Conservation (phyloP, 441 rosid genomes). For the Macaranga tanarius region DNA sequence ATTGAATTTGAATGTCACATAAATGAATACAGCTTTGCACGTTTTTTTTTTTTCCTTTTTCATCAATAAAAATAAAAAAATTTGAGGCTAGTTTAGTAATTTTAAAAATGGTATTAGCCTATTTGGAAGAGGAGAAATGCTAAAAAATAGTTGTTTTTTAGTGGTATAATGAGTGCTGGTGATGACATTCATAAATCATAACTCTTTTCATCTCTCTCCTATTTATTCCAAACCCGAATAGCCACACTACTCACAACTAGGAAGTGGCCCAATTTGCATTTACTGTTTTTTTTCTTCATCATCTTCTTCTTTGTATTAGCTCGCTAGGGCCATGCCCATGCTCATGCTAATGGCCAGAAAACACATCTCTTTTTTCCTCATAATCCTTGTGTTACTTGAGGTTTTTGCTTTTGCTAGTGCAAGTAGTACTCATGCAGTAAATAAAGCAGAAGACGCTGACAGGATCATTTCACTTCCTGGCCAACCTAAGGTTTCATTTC, state of each 20-base stretch:
- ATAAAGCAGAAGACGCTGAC: slow-evolving; percentile 54
- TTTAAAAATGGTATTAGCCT: not conserved
- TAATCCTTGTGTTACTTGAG: slow-evolving; percentile 26
- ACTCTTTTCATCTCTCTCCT: slow-evolving; percentile 28
- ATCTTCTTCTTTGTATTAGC: slow-evolving; percentile 1
- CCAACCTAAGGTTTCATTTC: slow-evolving; percentile 80
- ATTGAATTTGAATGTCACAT: too few relatives aligned
- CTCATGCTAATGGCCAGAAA: slow-evolving; percentile 39
- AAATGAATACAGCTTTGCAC: too few relatives aligned
- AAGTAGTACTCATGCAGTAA: slow-evolving; percentile 9
- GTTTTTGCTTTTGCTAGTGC: slow-evolving; percentile 1
- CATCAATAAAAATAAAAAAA: too few relatives aligned
- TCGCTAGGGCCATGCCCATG: slow-evolving; percentile 16
- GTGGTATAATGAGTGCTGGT: slow-evolving; percentile 3
- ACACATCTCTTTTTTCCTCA: slow-evolving; percentile 29
- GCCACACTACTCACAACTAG: slow-evolving; percentile 27
- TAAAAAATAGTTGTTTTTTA: not conserved
- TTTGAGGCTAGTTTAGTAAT: slow-evolving; percentile 17
- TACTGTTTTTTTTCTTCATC: not conserved
- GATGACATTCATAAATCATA: slow-evolving; percentile 10
- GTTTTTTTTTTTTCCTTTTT: too few relatives aligned
- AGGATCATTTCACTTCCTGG: slow-evolving; percentile 85
- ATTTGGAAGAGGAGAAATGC: not conserved
- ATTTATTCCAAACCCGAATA: slow-evolving; percentile 42
- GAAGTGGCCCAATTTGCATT: slow-evolving; percentile 11